Evolutionary conservation across 2,329 filamentous ascomycete species (phyloP).

Genomic region (Chaetoscypha palmicola): DNA sequence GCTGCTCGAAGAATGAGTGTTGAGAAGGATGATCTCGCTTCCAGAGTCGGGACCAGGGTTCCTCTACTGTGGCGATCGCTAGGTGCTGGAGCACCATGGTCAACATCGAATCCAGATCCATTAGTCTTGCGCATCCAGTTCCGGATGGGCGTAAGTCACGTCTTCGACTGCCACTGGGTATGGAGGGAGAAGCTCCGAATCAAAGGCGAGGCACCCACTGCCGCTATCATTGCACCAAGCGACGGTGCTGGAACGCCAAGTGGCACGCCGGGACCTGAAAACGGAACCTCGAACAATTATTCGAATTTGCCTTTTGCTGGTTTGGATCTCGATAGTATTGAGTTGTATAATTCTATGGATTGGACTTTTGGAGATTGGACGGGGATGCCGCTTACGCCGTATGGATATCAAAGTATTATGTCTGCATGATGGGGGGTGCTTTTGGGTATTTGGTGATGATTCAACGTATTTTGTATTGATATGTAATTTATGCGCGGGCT

Average conservation of each 20-base stretch:
- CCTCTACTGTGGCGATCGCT: slow-evolving; percentile 52
- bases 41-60: slow-evolving; percentile 57
- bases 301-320: not conserved
- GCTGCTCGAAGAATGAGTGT: slow-evolving; percentile 54
- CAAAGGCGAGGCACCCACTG: not conserved
- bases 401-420: not conserved
- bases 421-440: too few species aligned
- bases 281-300: not conserved
- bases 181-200: slow-evolving; percentile 43
- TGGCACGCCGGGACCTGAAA: not conserved
- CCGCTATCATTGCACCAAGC: not conserved
- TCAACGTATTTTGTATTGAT: too few species aligned
- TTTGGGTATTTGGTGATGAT: too few species aligned
- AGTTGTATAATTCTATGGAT: slow-evolving; percentile 17
- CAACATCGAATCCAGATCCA: slow-evolving; percentile 33
- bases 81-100: slow-evolving; percentile 7
- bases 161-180: slow-evolving; percentile 61
- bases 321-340: slow-evolving; percentile 10
- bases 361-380: slow-evolving; percentile 15
- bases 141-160: slow-evolving; percentile 59
- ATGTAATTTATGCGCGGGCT: too few species aligned
- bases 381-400: not conserved
- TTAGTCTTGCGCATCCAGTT: slow-evolving; percentile 59
- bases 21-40: slow-evolving; percentile 54
- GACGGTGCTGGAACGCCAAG: not conserved